Conservation (phyloP, 2,329 filamentous ascomycete species). For the Colletotrichum higginsianum region DNA sequence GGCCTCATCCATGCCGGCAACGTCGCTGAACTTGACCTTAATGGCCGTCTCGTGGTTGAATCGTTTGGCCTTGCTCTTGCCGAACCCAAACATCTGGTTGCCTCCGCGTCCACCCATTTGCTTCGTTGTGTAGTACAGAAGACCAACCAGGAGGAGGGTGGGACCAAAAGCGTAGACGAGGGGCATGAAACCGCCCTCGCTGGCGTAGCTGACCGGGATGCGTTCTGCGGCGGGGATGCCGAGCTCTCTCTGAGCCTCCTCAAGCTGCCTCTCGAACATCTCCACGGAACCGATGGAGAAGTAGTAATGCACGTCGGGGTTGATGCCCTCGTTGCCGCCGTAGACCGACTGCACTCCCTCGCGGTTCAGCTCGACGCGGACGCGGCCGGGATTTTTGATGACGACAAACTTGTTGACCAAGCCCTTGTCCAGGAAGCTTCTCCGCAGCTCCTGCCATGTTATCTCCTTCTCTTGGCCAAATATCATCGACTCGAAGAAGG, state of each 20-base stretch:
- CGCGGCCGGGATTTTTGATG: constrained; percentile 74
- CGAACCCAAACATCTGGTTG: constrained; percentile 93
- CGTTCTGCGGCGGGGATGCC: constrained; percentile 89
- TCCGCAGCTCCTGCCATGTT: constrained; percentile 97
- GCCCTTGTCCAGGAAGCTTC: constrained; percentile 94
- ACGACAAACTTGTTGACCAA: constrained; percentile 94
- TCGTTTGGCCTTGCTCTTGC: constrained; percentile 94
- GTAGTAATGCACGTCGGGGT: constrained; percentile 83
- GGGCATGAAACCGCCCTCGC: constrained; percentile 81
- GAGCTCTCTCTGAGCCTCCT: constrained; percentile 89
- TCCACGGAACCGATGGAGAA: constrained; percentile 97
- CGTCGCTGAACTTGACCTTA: constrained; percentile 97
- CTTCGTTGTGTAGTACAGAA: constrained; percentile 84
- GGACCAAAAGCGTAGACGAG: constrained; percentile 86
- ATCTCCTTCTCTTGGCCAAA: constrained; percentile 76
- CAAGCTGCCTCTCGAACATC: constrained; percentile 89
- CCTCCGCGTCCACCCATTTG: constrained; percentile 79
- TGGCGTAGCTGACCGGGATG: constrained; percentile 91
- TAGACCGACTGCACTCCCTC: constrained; percentile 81
- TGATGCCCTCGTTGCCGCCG: constrained; percentile 77
- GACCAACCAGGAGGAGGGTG: constrained; percentile 87
- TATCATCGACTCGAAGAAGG: constrained; percentile 59
- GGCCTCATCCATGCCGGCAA: constrained; percentile 98
- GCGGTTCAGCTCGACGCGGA: constrained; percentile 85
- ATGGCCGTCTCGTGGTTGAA: constrained; percentile 98